Evolutionary conservation across 1,139 yeast genomes (phyloP).

Genomic region (Pichia sp.): DNA sequence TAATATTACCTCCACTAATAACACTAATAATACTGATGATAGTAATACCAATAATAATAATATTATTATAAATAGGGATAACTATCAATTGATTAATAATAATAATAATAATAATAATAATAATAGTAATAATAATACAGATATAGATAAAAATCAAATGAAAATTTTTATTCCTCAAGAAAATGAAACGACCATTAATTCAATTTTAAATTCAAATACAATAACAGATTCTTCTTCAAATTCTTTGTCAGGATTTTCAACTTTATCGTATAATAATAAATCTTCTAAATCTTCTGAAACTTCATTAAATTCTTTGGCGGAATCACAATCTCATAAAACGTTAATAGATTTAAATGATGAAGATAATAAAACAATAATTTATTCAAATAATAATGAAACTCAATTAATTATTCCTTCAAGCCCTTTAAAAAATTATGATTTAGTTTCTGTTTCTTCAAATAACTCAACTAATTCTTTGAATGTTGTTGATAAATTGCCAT

Average conservation of each 20-base stretch:
- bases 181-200: too few relatives aligned
- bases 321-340: slow-evolving; percentile 6
- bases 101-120: too few relatives aligned
- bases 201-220: too few relatives aligned
- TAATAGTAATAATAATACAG: too few relatives aligned
- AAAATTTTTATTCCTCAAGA: too few relatives aligned
- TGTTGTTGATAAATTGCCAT: too few relatives aligned
- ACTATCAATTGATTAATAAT: too few relatives aligned
- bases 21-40: too few relatives aligned
- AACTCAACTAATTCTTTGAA: background rate
- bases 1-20: too few relatives aligned
- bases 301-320: slow-evolving; percentile 6
- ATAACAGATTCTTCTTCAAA: background rate
- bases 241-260: slow-evolving; percentile 1
- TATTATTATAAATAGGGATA: too few relatives aligned
- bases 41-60: too few relatives aligned
- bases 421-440: slow-evolving; percentile 6
- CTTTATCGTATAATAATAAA: background rate
- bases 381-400: background rate
- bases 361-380: slow-evolving; percentile 16
- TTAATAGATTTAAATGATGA: slow-evolving; percentile 11
- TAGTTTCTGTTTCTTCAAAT: slow-evolving; percentile 6
- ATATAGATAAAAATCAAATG: too few relatives aligned
- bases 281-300: slow-evolving; percentile 13
- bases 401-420: slow-evolving; percentile 6